These are phyloP conservation scores for Apiospora koreana DNA, from an alignment of 2,329 filamentous ascomycete genomes.

Conservation along the genomic window DNA sequence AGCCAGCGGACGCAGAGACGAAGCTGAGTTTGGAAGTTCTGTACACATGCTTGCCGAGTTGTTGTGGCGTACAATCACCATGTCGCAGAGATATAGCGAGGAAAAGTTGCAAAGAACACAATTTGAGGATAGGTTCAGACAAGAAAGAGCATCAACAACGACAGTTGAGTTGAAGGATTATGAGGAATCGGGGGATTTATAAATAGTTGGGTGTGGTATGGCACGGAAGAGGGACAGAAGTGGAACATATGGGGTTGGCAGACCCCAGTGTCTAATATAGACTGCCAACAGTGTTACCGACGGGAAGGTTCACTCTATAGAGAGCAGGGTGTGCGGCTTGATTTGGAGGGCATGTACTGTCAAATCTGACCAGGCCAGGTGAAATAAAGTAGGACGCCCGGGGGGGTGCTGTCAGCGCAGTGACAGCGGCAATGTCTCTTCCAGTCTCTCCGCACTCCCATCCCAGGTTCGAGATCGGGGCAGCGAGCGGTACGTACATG, in stretches of 20 bases:
- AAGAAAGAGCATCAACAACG: neutral
- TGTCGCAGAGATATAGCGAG: conserved; percentile 1
- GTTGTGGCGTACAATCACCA: conserved; percentile 18
- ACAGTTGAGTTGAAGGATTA: conserved; percentile 18
- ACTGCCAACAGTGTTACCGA: conserved; percentile 25
- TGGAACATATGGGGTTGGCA: conserved; percentile 15
- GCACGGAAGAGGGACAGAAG: conserved; percentile 19
- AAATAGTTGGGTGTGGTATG: conserved; percentile 11
- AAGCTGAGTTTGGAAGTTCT: neutral
- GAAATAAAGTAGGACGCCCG: neutral
- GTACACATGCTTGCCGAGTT: conserved; percentile 18
- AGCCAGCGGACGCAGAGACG: conserved; percentile 7
- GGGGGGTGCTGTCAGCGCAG: neutral
- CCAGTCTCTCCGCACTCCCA: neutral
- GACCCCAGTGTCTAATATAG: conserved; percentile 29
- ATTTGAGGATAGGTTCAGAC: conserved; percentile 15
- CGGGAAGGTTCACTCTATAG: conserved; percentile 23
- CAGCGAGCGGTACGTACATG: neutral
- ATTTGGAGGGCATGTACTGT: conserved; percentile 1
- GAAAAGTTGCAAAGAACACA: conserved; percentile 2
- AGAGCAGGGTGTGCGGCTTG: conserved; percentile 24
- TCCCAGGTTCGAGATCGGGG: neutral
- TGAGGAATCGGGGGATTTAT: conserved; percentile 19
- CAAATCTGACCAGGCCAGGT: neutral
- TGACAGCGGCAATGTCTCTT: conserved; percentile 3